Base-by-base conservation (phyloP, 352 stramenopile species). In the Phytophthora ohioensis region DNA sequence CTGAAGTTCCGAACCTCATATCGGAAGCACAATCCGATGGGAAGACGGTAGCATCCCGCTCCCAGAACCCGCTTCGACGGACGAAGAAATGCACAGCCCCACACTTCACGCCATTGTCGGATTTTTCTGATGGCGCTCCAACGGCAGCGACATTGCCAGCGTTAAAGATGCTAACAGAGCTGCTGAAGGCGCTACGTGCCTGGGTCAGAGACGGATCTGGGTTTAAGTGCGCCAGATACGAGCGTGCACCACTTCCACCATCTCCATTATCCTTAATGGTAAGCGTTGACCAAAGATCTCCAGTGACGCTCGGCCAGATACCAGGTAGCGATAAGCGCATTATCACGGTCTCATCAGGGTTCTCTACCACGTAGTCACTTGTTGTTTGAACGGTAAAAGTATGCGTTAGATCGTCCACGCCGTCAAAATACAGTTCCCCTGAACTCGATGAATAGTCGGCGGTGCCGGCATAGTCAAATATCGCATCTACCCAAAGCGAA, bases 201-300 rank as follows among this genome's bases (percentile, higher is more conserved):
- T 93, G 84, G 1, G 69, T 67, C 1, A 63, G 48, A 1, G 62
- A 49, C 2, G 69, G 69, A 0, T 65, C 63, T 2, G 87, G 79
- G 8, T 79, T 78, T 15, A 97, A 66, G 32, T 90, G 72, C 27
- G 88, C 75, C 3, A 94, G 60, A 39, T 88, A 93, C 7, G 82
- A 85, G 2, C 84, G 77, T 10, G 86, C 86, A 3, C 90, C 90
- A 32, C 84, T 96, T 11, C 91, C 86, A 27, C 95, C 94, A 57
- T 98, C 95, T 6, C 88, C 88, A 59, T 98, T 93, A 76, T 98
- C 96, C 9, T 78, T 75, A 43, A 99, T 98, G 0, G 76, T 89
- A n/a, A 98, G 69, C 8, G 80, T 85, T 4, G 92, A 85, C 75
- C 91, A 98, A 3, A 98, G 81, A 42, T 87, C 71, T 11, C 96